Evolutionary conservation across 345 rosid genomes (phyloP), one percentile per base, ranked within the genome.

Genomic region (Populus euphratica): DNA sequence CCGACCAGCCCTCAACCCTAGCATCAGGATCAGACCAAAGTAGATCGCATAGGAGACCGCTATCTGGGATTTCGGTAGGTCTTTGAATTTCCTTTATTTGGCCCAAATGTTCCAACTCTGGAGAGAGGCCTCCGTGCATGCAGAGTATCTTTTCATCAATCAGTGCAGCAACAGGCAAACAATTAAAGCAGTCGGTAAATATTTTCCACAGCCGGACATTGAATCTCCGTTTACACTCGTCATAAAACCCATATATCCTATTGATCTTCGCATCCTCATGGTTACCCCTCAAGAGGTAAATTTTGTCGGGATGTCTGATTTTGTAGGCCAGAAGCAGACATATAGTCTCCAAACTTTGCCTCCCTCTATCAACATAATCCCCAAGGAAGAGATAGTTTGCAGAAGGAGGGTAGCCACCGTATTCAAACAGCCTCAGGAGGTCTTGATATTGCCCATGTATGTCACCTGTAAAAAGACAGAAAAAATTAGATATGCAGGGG

Each of bases 201-300:
- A 92, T 88, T 80, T 91, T 96, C 99, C 99, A 92, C 71, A 94
- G 97, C 66, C 97, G 83, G 64, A 94, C 98, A 75, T 96, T 96
- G 76, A 96, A 94, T 78, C 99, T 83, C 82, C 99, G 86, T 81
- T 96, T 96, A 83, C 99, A 93, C 84, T 96, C 99, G n/a, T 96
- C 99, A 9, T 94, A 96, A 81, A 96, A 96, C 3, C 99, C 99
- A 76, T 96, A 96, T 76, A 96, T 87, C 75, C 97, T 79, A 25
- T 96, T 96, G 87, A 96, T 94, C 89, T 94, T 96, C 3, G 99
- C 94, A 68, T 96, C 99, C 85, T 96, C 99, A 38, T 96, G 99
- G 90, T 96, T 96, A 77, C 98, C 99, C 79, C 99, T 87, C 82
- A 96, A 84, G 75, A 94, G 97, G 76, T 54, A 84, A 35, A 96